Base-by-base conservation (phyloP, 2,329 filamentous ascomycete species). In the Simplicillium aogashimaense region DNA sequence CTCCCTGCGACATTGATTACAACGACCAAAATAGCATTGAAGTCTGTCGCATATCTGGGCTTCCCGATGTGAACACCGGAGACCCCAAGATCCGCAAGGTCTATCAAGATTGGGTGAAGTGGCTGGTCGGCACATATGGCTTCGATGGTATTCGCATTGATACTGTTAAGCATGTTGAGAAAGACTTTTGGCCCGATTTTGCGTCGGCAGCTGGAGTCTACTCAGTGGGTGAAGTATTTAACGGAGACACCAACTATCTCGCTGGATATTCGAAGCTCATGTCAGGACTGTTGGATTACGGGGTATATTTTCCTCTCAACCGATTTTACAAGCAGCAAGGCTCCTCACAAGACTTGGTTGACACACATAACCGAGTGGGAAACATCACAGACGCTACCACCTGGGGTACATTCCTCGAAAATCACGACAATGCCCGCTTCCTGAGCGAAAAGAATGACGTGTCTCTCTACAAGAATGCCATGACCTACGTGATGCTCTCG, bases 81-180 rank as follows among this genome's bases (percentile, higher is more conserved):
- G 61, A 65, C 25, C 39, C 58, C 0, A 54, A 56, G 1, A 70
- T 83, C 9, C 64, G 67, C 18, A 53, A 54, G 13, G 59, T 73
- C 3, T 75, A 73, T 53, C 62, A 74, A 40, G 55, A 61, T n/a
- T 85, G 81, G 81, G 65, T 84, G 48, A 55, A 53, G 14, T 60
- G 61, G 33, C 61, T 83, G 1, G 70, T 83, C 2, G 53, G 64
- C 3, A 73, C 77, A 45, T 84, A 81, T 51, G 65, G 63, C 14
- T 77, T 82, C 61, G 76, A 78, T 51, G 74, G 76, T 3, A 60
- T 78, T 10, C 72, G 76, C 29, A 71, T 80, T 47, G 76, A 81
- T 46, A 78, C 73, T 0, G 74, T 74, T 45, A 78, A 76, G 56
- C 74, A 81, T 53, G 73, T 80, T 12, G 66, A 77, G 45, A 69